phyloP scores from a whole-genome alignment of 441 rosid species.

The Erodium texanum region DNA sequence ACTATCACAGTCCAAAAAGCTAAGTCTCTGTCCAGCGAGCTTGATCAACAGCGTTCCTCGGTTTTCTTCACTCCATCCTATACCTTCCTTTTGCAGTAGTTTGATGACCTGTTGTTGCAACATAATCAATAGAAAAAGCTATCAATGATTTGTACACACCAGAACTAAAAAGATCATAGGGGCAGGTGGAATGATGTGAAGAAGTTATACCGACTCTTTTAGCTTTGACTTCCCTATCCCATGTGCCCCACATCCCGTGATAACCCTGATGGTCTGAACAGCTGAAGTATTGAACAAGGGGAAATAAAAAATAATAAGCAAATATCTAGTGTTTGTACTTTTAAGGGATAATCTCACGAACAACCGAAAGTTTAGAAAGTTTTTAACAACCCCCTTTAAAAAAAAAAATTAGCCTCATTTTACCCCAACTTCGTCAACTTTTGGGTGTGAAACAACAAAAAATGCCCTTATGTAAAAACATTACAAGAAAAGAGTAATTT shows the following conservation, averaged over 20 bases:
- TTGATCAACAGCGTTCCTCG: constrained; percentile 58
- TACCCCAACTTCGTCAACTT: not conserved
- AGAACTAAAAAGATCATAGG: not conserved
- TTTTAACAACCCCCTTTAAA: too few relatives aligned
- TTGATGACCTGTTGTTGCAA: constrained; percentile 41
- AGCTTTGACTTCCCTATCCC: constrained; percentile 77
- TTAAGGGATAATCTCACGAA: too few relatives aligned
- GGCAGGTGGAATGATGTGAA: not conserved
- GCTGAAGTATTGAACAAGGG: constrained; percentile 36
- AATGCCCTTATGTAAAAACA: too few relatives aligned
- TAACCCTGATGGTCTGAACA: constrained; percentile 68
- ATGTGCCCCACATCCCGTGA: constrained; percentile 80
- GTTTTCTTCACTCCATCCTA: constrained; percentile 65
- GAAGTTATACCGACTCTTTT: constrained; percentile 64
- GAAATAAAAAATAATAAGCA: constrained; percentile 13
- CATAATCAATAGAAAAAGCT: not conserved
- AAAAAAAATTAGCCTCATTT: too few relatives aligned
- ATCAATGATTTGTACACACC: too few relatives aligned
- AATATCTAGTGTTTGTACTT: too few relatives aligned
- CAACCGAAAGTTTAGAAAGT: too few relatives aligned
- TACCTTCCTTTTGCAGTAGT: constrained; percentile 51
- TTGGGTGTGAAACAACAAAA: too few relatives aligned
- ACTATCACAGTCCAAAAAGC: constrained; percentile 56
- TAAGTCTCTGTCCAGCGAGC: constrained; percentile 45
- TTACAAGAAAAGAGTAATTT: too few relatives aligned